A percentile compares a stretch with the other conserved stretches of the same genome.
Evolutionary conservation across 2,329 filamentous ascomycete genomes (phyloP).

Genomic region (Diplodia seriata): DNA sequence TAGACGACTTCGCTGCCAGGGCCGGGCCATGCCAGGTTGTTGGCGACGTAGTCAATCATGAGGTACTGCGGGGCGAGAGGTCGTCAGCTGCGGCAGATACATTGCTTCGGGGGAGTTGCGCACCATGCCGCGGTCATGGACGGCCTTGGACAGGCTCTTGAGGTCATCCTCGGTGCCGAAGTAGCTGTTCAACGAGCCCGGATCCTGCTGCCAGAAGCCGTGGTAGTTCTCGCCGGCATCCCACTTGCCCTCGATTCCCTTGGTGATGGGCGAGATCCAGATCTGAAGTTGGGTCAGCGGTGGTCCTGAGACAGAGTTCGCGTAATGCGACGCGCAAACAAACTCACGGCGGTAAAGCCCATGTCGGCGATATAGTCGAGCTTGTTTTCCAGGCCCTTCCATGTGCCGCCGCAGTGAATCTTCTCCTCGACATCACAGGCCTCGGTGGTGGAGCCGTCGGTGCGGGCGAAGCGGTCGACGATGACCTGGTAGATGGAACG

Average conservation of each 20-base stretch:
- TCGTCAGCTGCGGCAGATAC: constrained; percentile 29
- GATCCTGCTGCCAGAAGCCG: constrained; percentile 58
- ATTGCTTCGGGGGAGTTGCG: constrained; percentile 32
- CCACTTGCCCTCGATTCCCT: constrained; percentile 37
- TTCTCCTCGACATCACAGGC: constrained; percentile 42
- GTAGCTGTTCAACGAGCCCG: constrained; percentile 57
- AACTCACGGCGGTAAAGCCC: constrained; percentile 53
- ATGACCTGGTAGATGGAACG: constrained; percentile 48
- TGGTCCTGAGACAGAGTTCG: neutral
- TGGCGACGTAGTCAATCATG: constrained; percentile 61
- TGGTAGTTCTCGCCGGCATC: constrained; percentile 56
- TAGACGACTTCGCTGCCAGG: constrained; percentile 33
- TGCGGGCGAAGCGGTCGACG: constrained; percentile 45
- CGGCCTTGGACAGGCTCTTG: constrained; percentile 52
- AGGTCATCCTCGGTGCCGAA: constrained; percentile 58
- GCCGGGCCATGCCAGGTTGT: constrained; percentile 50
- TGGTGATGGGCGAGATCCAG: constrained; percentile 53
- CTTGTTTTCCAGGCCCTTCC: constrained; percentile 56
- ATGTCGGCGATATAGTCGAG: constrained; percentile 60
- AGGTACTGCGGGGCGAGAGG: constrained; percentile 46
- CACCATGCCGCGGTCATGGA: constrained; percentile 54
- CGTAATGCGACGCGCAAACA: neutral
- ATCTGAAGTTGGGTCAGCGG: constrained; percentile 36
- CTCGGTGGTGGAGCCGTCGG: constrained; percentile 42
- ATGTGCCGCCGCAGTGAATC: constrained; percentile 60